These are phyloP conservation scores for Fusarium sp. DNA, from an alignment of 2,329 filamentous ascomycete genomes.

Conservation along the genomic window DNA sequence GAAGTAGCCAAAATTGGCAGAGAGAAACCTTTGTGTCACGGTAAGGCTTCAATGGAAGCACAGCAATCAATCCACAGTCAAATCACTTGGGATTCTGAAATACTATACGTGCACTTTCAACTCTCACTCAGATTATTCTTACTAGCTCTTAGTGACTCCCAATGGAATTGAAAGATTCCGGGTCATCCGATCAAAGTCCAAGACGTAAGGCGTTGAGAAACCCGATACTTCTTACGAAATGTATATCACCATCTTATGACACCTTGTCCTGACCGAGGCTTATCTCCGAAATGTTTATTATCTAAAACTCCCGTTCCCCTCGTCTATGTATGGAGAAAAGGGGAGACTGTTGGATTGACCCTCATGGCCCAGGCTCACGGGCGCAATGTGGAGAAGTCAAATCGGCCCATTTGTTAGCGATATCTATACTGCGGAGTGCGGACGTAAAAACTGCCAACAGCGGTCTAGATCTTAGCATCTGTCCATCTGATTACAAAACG, in stretches of 20 bases:
- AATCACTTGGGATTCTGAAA: too few species aligned
- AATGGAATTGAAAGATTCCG: neutral
- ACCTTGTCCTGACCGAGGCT: neutral
- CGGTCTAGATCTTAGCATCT: constrained; percentile 19
- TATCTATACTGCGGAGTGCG: constrained; percentile 8
- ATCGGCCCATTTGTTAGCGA: constrained; percentile 34
- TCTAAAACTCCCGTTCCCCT: neutral
- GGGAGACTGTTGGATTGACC: neutral
- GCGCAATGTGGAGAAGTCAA: constrained; percentile 20
- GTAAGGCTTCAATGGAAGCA: neutral
- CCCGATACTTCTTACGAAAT: neutral
- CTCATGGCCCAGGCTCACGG: constrained; percentile 4
- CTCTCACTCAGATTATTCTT: too few species aligned
- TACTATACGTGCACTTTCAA: too few species aligned
- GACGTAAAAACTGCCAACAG: constrained; percentile 16
- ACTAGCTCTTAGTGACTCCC: too few species aligned
- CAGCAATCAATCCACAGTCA: too few species aligned
- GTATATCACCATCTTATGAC: neutral
- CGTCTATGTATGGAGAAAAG: constrained; percentile 2
- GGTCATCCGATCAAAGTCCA: neutral
- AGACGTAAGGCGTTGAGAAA: neutral
- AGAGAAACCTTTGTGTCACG: accelerated
- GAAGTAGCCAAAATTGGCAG: neutral
- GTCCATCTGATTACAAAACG: constrained; percentile 13
- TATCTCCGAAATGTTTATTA: neutral